A percentile compares a stretch with the other conserved stretches of the same genome.
These are phyloP conservation scores for Ambrosiella xylebori DNA, from an alignment of 2,329 filamentous ascomycete genomes.

Conservation along the genomic window DNA sequence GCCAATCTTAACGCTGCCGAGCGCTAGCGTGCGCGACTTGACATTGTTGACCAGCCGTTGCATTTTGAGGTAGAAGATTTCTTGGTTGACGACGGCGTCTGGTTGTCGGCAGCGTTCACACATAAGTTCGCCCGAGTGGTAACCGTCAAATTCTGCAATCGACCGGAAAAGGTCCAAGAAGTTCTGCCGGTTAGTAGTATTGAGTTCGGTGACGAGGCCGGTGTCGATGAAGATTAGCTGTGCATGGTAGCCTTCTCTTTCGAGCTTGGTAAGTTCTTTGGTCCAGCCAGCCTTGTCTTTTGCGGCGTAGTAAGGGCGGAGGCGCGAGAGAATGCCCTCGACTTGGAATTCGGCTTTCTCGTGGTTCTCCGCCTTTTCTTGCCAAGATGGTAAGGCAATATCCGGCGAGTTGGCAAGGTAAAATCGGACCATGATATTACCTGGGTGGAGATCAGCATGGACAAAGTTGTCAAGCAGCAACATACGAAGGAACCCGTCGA, in stretches of 20 bases:
- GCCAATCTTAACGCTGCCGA: conserved; percentile 90
- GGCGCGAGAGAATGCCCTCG: conserved; percentile 63
- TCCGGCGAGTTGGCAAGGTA: conserved; percentile 66
- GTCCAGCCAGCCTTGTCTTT: conserved; percentile 55
- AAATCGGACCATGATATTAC: conserved; percentile 99
- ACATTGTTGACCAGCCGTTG: conserved; percentile 85
- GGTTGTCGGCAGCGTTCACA: conserved; percentile 88
- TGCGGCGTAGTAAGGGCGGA: conserved; percentile 51
- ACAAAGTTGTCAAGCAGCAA: conserved; percentile 93
- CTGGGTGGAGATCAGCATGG: conserved; percentile 88
- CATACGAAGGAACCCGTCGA: conserved; percentile 95
- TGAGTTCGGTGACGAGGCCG: conserved; percentile 85
- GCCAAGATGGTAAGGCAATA: conserved; percentile 24
- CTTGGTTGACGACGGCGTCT: conserved; percentile 70
- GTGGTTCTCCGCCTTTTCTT: conserved; percentile 21
- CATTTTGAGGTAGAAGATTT: conserved; percentile 91
- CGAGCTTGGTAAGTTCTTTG: conserved; percentile 55
- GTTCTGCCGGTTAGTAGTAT: conserved; percentile 67
- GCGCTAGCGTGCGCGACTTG: conserved; percentile 75
- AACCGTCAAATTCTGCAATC: conserved; percentile 91
- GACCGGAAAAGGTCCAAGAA: conserved; percentile 93
- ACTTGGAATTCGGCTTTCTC: conserved; percentile 56
- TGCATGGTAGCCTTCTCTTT: conserved; percentile 74
- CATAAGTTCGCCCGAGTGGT: conserved; percentile 89
- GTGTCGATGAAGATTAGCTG: conserved; percentile 97